phyloP scores from a whole-genome alignment of 345 rosid species.

The Toxicodendron radicans region DNA sequence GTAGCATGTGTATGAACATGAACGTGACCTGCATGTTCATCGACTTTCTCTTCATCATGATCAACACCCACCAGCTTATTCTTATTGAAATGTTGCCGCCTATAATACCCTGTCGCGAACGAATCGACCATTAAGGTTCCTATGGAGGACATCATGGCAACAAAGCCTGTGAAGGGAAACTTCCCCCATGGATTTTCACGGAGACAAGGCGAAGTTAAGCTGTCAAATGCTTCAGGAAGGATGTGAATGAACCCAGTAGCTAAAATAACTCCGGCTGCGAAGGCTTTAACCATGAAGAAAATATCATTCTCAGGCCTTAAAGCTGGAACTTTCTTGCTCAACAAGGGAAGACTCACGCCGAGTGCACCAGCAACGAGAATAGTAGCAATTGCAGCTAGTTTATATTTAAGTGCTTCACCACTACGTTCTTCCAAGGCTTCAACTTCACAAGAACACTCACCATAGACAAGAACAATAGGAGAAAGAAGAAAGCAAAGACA shows the following conservation, averaged over 20 bases:
- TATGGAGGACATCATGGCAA: conserved; percentile 59
- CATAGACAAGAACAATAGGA: conserved; percentile 1
- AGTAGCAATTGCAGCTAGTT: conserved; percentile 45
- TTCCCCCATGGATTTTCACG: conserved; percentile 45
- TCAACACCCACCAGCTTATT: conserved; percentile 20
- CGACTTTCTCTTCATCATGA: conserved; percentile 37
- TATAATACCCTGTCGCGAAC: conserved; percentile 46
- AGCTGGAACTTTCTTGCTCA: conserved; percentile 32
- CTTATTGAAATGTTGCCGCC: conserved; percentile 39
- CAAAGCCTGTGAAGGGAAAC: conserved; percentile 58
- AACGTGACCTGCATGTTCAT: conserved; percentile 44
- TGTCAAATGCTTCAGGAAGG: conserved; percentile 60
- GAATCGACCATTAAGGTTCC: conserved; percentile 59
- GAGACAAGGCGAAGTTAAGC: conserved; percentile 52
- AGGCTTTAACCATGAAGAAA: conserved; percentile 63
- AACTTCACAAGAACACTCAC: conserved; percentile 32
- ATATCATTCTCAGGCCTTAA: conserved; percentile 51
- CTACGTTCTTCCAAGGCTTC: background rate
- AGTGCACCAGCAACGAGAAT: conserved; percentile 53
- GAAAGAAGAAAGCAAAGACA: background rate
- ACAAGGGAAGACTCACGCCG: conserved; percentile 56
- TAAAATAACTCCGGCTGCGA: conserved; percentile 67
- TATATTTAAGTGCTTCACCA: conserved; percentile 36
- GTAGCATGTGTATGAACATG: conserved; percentile 68
- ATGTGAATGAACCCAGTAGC: conserved; percentile 70